These are phyloP conservation scores for Ilyonectria mors-panacis DNA, from an alignment of 2,329 filamentous ascomycete species.

Conservation along the genomic window DNA sequence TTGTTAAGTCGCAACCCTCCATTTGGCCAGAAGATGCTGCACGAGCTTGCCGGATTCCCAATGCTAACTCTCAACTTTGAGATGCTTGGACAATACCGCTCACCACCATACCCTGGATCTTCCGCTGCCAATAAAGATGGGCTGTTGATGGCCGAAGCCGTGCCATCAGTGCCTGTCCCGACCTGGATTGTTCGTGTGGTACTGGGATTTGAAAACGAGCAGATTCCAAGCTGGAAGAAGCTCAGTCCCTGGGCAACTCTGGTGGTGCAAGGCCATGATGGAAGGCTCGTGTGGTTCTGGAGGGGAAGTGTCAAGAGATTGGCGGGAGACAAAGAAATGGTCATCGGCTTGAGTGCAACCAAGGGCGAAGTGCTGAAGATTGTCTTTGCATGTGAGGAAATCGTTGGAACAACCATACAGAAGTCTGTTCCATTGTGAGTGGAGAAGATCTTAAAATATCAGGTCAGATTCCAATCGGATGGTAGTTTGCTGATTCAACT, in stretches of 20 bases:
- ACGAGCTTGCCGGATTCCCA: slow-evolving; percentile 79
- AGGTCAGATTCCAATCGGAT: slow-evolving; percentile 14
- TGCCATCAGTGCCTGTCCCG: background rate
- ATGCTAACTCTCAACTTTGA: slow-evolving; percentile 60
- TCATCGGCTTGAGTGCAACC: slow-evolving; percentile 70
- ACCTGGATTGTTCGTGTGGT: slow-evolving; percentile 70
- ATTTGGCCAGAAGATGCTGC: slow-evolving; percentile 80
- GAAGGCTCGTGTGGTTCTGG: slow-evolving; percentile 77
- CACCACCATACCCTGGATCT: background rate
- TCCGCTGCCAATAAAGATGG: background rate
- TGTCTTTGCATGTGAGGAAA: slow-evolving; percentile 87
- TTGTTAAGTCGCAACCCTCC: slow-evolving; percentile 85
- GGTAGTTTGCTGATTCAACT: background rate
- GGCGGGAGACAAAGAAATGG: slow-evolving; percentile 68
- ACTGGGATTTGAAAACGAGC: slow-evolving; percentile 79
- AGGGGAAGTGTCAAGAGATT: slow-evolving; percentile 75
- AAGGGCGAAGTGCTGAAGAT: slow-evolving; percentile 71
- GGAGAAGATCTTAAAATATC: slow-evolving; percentile 2
- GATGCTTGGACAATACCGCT: slow-evolving; percentile 43
- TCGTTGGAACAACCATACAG: slow-evolving; percentile 73
- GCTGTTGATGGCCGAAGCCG: background rate
- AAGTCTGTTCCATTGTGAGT: slow-evolving; percentile 39
- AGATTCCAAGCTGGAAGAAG: slow-evolving; percentile 73
- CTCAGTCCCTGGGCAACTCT: slow-evolving; percentile 80
- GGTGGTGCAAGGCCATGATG: slow-evolving; percentile 72